phyloP scores from a whole-genome alignment of 768 basidiomycete species.

The Mycena polygramma region DNA sequence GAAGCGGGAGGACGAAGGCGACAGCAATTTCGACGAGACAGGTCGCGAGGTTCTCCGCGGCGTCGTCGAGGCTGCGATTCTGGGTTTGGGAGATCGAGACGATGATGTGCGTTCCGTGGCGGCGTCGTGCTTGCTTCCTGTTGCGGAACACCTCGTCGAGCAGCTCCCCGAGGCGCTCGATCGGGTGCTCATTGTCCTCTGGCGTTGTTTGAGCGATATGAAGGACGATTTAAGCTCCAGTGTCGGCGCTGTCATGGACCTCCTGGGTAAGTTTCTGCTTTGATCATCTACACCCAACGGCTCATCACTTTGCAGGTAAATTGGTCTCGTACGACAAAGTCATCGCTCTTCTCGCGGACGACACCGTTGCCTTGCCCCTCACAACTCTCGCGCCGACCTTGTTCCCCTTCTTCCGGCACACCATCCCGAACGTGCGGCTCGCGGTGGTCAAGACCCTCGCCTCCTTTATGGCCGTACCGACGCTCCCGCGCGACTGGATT shows the following conservation, averaged over 20 bases:
- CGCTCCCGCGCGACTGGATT: slow-evolving; percentile 87
- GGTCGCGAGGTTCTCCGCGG: slow-evolving; percentile 76
- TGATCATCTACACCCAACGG: too few species aligned
- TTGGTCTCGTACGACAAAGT: slow-evolving; percentile 85
- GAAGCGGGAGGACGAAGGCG: slow-evolving; percentile 45
- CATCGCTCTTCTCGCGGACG: slow-evolving; percentile 79
- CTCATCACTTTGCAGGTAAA: slow-evolving; percentile 48
- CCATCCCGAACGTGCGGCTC: slow-evolving; percentile 92
- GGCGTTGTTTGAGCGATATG: slow-evolving; percentile 92
- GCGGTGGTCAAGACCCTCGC: slow-evolving; percentile 92
- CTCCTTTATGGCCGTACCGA: slow-evolving; percentile 85
- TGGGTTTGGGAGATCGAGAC: slow-evolving; percentile 91
- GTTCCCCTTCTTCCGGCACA: slow-evolving; percentile 98
- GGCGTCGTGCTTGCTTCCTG: slow-evolving; percentile 90
- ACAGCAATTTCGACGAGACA: slow-evolving; percentile 50
- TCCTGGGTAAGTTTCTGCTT: slow-evolving; percentile 71
- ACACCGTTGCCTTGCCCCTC: slow-evolving; percentile 79
- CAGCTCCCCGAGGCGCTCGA: slow-evolving; percentile 79
- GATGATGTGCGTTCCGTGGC: slow-evolving; percentile 98
- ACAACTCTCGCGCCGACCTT: slow-evolving; percentile 87
- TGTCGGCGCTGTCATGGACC: slow-evolving; percentile 96
- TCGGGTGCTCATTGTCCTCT: slow-evolving; percentile 85
- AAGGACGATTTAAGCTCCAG: slow-evolving; percentile 98
- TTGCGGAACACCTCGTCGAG: slow-evolving; percentile 85
- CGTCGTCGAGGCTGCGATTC: slow-evolving; percentile 90